These are phyloP conservation scores for Xanthoconium separans DNA, from an alignment of 1,284 basidiomycete species.

Conservation along the genomic window DNA sequence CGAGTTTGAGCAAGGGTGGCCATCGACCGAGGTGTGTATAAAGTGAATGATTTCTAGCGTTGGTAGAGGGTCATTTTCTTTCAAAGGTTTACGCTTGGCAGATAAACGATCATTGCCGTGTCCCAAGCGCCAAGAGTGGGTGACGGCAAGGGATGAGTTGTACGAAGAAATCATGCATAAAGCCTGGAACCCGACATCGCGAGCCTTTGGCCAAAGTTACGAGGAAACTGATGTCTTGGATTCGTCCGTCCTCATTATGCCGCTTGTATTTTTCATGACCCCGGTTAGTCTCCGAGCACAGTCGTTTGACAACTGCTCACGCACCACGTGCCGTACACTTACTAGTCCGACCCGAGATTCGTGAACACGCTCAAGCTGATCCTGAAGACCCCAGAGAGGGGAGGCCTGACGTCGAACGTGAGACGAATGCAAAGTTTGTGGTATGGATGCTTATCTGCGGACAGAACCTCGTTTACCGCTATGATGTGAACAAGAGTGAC, in stretches of 20 bases:
- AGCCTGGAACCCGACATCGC: slow-evolving; percentile 69
- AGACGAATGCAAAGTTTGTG: slow-evolving; percentile 17
- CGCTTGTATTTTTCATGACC: slow-evolving; percentile 84
- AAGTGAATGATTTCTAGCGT: background rate
- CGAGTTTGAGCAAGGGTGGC: slow-evolving; percentile 67
- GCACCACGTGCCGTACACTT: background rate
- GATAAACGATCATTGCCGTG: slow-evolving; percentile 86
- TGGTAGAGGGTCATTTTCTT: background rate
- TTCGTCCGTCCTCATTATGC: slow-evolving; percentile 80
- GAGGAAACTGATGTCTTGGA: slow-evolving; percentile 71
- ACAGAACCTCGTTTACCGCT: slow-evolving; percentile 60
- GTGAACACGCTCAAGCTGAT: slow-evolving; percentile 79
- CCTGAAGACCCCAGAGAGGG: slow-evolving; percentile 80
- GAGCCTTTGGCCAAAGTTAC: slow-evolving; percentile 77
- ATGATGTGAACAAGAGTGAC: slow-evolving; percentile 77
- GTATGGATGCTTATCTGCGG: background rate
- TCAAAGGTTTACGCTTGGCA: slow-evolving; percentile 75
- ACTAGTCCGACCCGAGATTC: slow-evolving; percentile 83
- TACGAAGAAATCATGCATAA: slow-evolving; percentile 86
- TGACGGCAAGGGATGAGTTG: slow-evolving; percentile 69
- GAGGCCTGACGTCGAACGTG: slow-evolving; percentile 86
- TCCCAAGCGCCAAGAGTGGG: slow-evolving; percentile 71
- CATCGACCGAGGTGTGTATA: slow-evolving; percentile 70
- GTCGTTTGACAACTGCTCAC: slow-evolving; percentile 8
- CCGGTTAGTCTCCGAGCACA: slow-evolving; percentile 45